Conservation (phyloP, 495 filamentous ascomycete species). For the Glutinoglossum americanum region DNA sequence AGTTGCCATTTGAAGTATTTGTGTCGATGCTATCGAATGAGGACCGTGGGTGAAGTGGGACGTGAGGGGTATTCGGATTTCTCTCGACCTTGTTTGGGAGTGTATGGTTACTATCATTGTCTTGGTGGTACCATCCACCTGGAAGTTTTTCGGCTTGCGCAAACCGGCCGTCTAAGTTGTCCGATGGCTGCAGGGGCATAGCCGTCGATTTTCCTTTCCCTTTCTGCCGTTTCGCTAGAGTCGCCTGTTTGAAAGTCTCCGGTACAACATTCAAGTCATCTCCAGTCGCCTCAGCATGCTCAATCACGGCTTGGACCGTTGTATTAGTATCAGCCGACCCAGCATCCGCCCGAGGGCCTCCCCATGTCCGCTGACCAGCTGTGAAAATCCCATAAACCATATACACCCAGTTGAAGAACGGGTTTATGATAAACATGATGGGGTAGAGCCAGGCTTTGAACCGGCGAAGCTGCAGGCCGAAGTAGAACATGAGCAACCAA, state of each 20-base stretch:
- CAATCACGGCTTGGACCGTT: conserved; percentile 65
- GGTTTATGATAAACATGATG: conserved; percentile 86
- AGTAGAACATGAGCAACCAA: conserved; percentile 92
- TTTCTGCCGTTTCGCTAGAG: conserved; percentile 27
- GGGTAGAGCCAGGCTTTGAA: conserved; percentile 92
- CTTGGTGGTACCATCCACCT: conserved; percentile 39
- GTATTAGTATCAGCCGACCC: conserved; percentile 60
- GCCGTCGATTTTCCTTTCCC: conserved; percentile 17
- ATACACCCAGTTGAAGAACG: conserved; percentile 97
- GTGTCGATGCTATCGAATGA: conserved; percentile 57
- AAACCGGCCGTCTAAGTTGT: conserved; percentile 51
- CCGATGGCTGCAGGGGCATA: conserved; percentile 47
- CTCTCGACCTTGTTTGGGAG: conserved; percentile 20
- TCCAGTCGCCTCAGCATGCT: conserved; percentile 52
- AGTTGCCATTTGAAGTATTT: conserved; percentile 33
- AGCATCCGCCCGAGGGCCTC: conserved; percentile 82
- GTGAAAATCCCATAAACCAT: conserved; percentile 83
- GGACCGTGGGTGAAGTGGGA: conserved; percentile 34
- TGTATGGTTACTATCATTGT: conserved; percentile 36
- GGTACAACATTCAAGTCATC: conserved; percentile 87
- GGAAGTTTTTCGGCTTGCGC: conserved; percentile 35
- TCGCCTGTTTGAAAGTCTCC: conserved; percentile 63
- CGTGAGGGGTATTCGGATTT: conserved; percentile 24
- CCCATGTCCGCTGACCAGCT: conserved; percentile 89
- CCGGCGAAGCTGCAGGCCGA: conserved; percentile 64